Evolutionary conservation across 2,329 filamentous ascomycete genomes (phyloP), one percentile per base, ranked within the genome.

Genomic region (Zasmidium citrigriseum): DNA sequence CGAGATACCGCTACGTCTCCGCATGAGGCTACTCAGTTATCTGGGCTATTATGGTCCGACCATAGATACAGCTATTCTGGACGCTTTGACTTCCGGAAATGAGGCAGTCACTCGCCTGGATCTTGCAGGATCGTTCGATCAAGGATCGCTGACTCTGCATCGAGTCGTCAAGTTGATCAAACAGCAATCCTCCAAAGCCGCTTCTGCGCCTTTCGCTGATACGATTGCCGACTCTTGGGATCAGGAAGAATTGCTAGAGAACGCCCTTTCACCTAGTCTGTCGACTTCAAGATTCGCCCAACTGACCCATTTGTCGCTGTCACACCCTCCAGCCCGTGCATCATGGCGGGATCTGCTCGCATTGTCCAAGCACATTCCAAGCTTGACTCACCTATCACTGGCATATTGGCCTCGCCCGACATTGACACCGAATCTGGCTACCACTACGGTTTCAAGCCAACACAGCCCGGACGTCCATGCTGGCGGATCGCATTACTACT

Each of bases 331-430:
- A 3, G 58, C 70, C 2, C 73, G 73, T 22, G 78, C 79, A 1
- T 83, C 77, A 11, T 88, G 85, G 85, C 71, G 76, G 14, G 77
- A 81, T 4, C 75, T 88, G 2, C 73, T 88, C 2, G 71, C 74
- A 1, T 68, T 88, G 1, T 76, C 84, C 0, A 76, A 79, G 0
- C 76, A 82, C 23, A 70, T 85, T 0, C 76, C 81, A n/a, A 83
- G 78, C 2, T 69, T 88, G 22, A 86, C 84, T 0, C 85, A 87
- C 63, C 75, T 88, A 1, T 87, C 85, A 0, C 76, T 88, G 1
- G 84, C 85, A 2, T 78, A 85, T 68, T 88, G 85, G 85, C 84
- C 84, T 2, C 73, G 77, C 20, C 85, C 85, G 1, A 83, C 80
- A 0, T 72, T 82, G n/a, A 85, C 82, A 0, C 82, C 83, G 0